A percentile compares a stretch with the other conserved stretches of the same genome.
phyloP scores from a whole-genome alignment of 805 yeast genomes.

The Candida patagonica region DNA sequence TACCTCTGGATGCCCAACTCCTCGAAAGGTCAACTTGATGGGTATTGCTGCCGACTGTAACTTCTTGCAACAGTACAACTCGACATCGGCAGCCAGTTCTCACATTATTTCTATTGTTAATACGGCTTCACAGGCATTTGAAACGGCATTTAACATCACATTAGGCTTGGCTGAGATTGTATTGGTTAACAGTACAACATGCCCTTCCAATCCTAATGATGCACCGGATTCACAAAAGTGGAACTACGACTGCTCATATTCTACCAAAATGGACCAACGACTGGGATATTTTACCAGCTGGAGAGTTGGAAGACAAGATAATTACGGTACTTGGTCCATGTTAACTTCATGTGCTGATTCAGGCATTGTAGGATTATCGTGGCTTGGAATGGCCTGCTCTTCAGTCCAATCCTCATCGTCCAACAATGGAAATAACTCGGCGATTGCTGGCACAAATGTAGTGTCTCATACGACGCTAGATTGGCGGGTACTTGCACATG shows the following conservation, averaged over 20 bases:
- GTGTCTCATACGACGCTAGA: conserved; percentile 26
- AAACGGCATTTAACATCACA: conserved; percentile 28
- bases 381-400: conserved; percentile 29
- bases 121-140: conserved; percentile 28
- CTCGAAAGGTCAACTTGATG: conserved; percentile 26
- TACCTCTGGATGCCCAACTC: conserved; percentile 26
- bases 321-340: conserved; percentile 30
- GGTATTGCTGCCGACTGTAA: conserved; percentile 32
- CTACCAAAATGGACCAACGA: conserved; percentile 19
- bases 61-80: conserved; percentile 22
- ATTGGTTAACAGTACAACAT: conserved; percentile 20
- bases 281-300: conserved; percentile 24
- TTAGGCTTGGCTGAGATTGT: conserved; percentile 26
- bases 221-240: conserved; percentile 14
- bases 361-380: conserved; percentile 29
- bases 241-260: conserved; percentile 22
- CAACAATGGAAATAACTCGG: conserved; percentile 10
- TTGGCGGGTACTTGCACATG: conserved; percentile 32
- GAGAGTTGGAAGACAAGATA: conserved; percentile 24
- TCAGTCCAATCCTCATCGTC: conserved; percentile 12
- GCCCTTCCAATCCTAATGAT: conserved; percentile 15
- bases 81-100: conserved; percentile 20
- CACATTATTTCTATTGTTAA: conserved; percentile 26
- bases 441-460: conserved; percentile 28
- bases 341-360: conserved; percentile 27